A percentile compares a stretch with the other conserved stretches of the same genome.
These are phyloP conservation scores for Aspergillus tamarii DNA, from an alignment of 2,329 filamentous ascomycete species.

Conservation along the genomic window DNA sequence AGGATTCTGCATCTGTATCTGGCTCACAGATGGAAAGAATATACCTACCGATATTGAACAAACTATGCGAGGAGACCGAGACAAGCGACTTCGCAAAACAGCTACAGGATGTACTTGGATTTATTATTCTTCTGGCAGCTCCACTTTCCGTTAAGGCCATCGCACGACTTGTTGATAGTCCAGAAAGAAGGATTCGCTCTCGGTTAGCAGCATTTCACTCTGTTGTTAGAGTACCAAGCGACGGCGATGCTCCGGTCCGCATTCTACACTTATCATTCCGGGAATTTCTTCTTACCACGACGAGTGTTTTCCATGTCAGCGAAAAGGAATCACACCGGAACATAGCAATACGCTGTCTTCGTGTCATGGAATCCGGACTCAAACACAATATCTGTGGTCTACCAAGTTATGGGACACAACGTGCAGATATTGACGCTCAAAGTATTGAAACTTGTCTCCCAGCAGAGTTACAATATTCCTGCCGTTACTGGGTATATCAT, in stretches of 20 bases:
- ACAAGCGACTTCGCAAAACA: no score
- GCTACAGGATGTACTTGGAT: no score
- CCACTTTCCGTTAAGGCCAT: no score
- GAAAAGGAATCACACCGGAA: constrained; percentile 19
- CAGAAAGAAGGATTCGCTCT: no score
- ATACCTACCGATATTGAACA: constrained; percentile 21
- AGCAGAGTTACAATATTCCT: constrained; percentile 30
- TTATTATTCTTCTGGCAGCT: no score
- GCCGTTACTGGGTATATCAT: constrained; percentile 30
- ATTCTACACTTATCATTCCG: constrained; percentile 36
- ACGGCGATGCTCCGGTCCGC: constrained; percentile 7
- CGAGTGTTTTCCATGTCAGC: constrained; percentile 19
- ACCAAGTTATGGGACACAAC: constrained; percentile 3
- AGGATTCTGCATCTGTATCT: no score
- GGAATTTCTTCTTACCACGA: constrained; percentile 28
- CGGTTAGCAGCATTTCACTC: constrained; percentile 16
- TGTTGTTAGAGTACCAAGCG: constrained; percentile 19
- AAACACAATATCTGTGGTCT: constrained; percentile 19
- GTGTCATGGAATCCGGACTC: neutral
- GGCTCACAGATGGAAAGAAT: constrained; percentile 11
- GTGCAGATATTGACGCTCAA: constrained; percentile 16
- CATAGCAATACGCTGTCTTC: neutral
- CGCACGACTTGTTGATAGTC: no score
- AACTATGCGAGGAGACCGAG: no score
- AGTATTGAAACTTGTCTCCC: constrained; percentile 18